Base-by-base conservation (phyloP, 2,329 filamentous ascomycete genomes). In the Alternaria metachromatica region DNA sequence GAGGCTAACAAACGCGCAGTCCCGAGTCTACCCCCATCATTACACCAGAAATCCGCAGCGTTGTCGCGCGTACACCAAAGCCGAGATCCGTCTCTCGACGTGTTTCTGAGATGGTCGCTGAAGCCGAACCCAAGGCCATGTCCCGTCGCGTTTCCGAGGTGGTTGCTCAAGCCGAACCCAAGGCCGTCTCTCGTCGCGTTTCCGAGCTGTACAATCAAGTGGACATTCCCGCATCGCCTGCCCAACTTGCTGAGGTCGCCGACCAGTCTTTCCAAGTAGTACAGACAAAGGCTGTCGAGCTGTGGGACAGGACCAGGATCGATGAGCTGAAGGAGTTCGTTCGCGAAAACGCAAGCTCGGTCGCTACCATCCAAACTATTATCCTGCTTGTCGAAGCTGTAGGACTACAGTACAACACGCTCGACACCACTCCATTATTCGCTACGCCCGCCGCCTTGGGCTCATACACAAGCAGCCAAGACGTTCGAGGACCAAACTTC, bases 401-500 rank as follows among this genome's bases (percentile, higher is more conserved):
- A 49, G 87, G 88, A 69, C 83, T 98, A 64, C 87, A 92, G 66
- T 84, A 83, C 53, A 89, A 91, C 77, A 83, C 96, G 58, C 84
- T 97, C 6, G 87, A 91, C 25, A 87, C 90, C 76, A 86, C 87
- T 71, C 92, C 91, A 76, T 87, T 91, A 65, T 90, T 94, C 77
- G 90, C 91, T 62, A 84, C 94, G 55, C 92, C 92, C 6, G 85
- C 89, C 28, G 78, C 91, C 58, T 70, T 80, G 12, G 78, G 84
- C 20, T 78, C 92, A 21, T 84, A 85, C 60, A 87, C 87, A 13
- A 81, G 84, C 7, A 86, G 88, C 65, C 85, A 88, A 67, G 83
- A 88, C 3, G 84, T 97, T 65, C 86, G 88, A 72, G 80, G 96
- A 20, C 93, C 94, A 0, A 92, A 98, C 79, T 84, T 97, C 71